Percentiles rank a stretch among this genome's conserved stretches.
These are phyloP conservation scores for Cryptosporidium canis DNA, from an alignment of 169 alveolate species.

Conservation along the genomic window DNA sequence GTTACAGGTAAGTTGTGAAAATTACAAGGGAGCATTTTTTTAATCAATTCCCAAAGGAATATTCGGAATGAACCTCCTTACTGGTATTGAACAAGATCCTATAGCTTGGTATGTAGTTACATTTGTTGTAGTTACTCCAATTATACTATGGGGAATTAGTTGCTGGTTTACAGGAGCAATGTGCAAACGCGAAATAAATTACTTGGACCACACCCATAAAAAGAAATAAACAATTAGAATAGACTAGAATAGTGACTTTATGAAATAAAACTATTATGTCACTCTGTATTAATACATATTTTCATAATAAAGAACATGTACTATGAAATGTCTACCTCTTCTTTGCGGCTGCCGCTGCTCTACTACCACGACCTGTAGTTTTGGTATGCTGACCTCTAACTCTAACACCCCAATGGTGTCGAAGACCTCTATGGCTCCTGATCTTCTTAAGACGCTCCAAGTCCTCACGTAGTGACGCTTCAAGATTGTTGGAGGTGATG, in stretches of 20 bases:
- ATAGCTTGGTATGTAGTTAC: constrained; percentile 69
- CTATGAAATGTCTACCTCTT: constrained; percentile 86
- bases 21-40: not conserved
- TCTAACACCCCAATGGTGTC: constrained; percentile 98
- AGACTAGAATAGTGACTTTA: not conserved
- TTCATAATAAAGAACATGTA: not conserved
- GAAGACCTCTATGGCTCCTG: constrained; percentile 97
- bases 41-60: constrained; percentile 1
- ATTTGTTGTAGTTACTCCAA: constrained; percentile 31
- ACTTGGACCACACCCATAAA: not conserved
- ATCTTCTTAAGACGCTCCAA: constrained; percentile 98
- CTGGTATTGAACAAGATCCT: constrained; percentile 58
- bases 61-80: constrained; percentile 65
- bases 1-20: constrained; percentile 37
- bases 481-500: constrained; percentile 93
- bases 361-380: constrained; percentile 99
- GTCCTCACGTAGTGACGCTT: constrained; percentile 98
- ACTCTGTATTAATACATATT: not conserved
- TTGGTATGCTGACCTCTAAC: constrained; percentile 99
- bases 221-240: not conserved
- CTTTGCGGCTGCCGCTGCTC: constrained; percentile 96
- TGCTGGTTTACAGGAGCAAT: constrained; percentile 69
- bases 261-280: not conserved
- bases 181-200: constrained; percentile 55
- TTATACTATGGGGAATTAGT: constrained; percentile 54